Percentiles rank a stretch among this genome's conserved stretches.
Evolutionary conservation across 208 protist genomes (phyloP).

Genomic region (Borovskyia barvae): DNA sequence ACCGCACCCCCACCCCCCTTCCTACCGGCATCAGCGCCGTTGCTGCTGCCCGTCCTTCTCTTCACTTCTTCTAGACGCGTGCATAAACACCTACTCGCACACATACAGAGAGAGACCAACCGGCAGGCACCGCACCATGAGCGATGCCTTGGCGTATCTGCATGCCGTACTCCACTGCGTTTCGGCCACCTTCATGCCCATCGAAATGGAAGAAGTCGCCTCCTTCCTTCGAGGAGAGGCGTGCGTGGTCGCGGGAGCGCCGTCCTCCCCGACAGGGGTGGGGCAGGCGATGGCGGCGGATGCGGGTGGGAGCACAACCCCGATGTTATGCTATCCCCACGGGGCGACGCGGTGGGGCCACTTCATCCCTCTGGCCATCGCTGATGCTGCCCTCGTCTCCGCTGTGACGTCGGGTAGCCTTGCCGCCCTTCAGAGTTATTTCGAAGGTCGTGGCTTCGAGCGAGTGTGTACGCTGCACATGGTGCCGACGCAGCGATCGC

Average conservation of each 20-base stretch:
- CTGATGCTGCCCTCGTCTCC: conserved; percentile 37
- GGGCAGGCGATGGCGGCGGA: neutral
- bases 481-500: conserved; percentile 20
- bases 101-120: conserved; percentile 3
- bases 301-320: neutral
- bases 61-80: neutral
- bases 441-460: conserved; percentile 40
- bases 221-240: conserved; percentile 43
- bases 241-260: conserved; percentile 5
- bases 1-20: no score
- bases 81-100: neutral
- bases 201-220: conserved; percentile 50
- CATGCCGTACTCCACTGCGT: conserved; percentile 44
- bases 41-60: neutral
- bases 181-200: conserved; percentile 53
- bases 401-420: conserved; percentile 34
- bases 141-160: conserved; percentile 55
- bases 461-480: conserved; percentile 48
- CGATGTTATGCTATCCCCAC: conserved; percentile 22
- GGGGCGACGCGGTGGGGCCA: conserved; percentile 32
- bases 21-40: no score
- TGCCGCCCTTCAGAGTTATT: conserved; percentile 42
- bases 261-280: neutral
- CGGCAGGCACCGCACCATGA: conserved; percentile 26
- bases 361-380: conserved; percentile 72